These are phyloP conservation scores for Myxozyma mucilagina DNA, from an alignment of 805 yeast species.

Conservation along the genomic window DNA sequence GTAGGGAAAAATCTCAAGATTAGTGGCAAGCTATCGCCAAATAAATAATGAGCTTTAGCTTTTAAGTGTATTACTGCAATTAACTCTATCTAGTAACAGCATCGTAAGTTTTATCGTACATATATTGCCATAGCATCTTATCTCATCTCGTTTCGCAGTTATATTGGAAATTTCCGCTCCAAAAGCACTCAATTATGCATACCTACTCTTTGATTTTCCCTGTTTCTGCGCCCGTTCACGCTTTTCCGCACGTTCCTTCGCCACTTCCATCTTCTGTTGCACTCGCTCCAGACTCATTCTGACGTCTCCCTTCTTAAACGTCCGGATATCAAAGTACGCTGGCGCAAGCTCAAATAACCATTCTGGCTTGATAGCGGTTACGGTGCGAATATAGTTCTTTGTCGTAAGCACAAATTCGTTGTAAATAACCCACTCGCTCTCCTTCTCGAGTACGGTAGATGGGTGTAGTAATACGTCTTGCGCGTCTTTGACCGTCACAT, in stretches of 20 bases:
- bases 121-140: too few relatives aligned
- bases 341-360: constrained; percentile 87
- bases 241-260: constrained; percentile 25
- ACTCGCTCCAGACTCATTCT: constrained; percentile 67
- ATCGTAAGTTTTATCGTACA: too few relatives aligned
- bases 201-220: constrained; percentile 9
- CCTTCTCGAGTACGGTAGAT: constrained; percentile 83
- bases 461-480: constrained; percentile 96
- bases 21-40: too few relatives aligned
- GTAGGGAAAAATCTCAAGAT: too few relatives aligned
- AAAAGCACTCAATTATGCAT: neutral
- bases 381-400: constrained; percentile 91
- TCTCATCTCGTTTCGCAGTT: too few relatives aligned
- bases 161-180: neutral
- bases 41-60: too few relatives aligned
- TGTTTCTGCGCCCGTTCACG: constrained; percentile 10
- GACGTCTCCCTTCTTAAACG: constrained; percentile 71
- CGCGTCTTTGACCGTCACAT: constrained; percentile 88
- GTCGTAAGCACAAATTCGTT: constrained; percentile 94
- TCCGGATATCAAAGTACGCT: constrained; percentile 61
- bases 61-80: too few relatives aligned
- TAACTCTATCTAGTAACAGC: too few relatives aligned
- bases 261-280: constrained; percentile 45
- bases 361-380: constrained; percentile 85
- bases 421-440: constrained; percentile 90